A percentile compares a stretch with the other conserved stretches of the same genome.
These are phyloP conservation scores for Suillus cothurnatus DNA, from an alignment of 768 basidiomycete genomes.

Conservation along the genomic window DNA sequence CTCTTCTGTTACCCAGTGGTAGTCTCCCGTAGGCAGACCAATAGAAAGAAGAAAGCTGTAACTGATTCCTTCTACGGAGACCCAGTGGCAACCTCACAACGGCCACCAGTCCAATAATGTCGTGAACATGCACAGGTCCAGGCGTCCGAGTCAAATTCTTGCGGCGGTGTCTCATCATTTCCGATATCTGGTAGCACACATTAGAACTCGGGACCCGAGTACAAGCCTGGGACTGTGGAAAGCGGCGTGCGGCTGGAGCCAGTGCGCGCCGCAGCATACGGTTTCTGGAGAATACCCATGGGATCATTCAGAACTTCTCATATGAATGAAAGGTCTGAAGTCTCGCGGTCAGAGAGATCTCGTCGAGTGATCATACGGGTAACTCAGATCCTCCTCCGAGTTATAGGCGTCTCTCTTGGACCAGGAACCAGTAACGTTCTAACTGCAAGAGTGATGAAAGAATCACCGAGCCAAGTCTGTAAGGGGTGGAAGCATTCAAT, in stretches of 20 bases:
- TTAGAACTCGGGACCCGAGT: background rate
- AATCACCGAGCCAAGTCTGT: background rate
- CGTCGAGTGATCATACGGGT: background rate
- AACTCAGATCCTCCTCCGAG: background rate
- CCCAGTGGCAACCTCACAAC: background rate
- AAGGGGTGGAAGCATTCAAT: background rate
- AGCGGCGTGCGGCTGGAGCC: background rate
- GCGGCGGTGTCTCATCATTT: background rate
- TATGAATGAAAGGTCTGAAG: background rate
- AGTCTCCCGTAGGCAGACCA: constrained; percentile 11
- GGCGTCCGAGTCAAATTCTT: background rate
- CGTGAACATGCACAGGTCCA: background rate
- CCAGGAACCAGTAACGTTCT: background rate
- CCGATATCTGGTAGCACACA: background rate
- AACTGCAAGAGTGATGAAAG: background rate
- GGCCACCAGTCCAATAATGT: background rate
- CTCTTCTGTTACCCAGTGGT: background rate
- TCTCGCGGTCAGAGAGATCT: background rate
- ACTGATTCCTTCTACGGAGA: background rate
- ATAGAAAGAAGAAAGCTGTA: background rate
- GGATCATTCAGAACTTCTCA: background rate
- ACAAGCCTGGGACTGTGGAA: background rate
- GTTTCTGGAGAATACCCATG: background rate
- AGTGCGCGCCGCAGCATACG: background rate
- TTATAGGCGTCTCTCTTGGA: background rate